These are phyloP conservation scores for Diophrys appendiculata DNA, from an alignment of 73 alveolate genomes.

Conservation along the genomic window DNA sequence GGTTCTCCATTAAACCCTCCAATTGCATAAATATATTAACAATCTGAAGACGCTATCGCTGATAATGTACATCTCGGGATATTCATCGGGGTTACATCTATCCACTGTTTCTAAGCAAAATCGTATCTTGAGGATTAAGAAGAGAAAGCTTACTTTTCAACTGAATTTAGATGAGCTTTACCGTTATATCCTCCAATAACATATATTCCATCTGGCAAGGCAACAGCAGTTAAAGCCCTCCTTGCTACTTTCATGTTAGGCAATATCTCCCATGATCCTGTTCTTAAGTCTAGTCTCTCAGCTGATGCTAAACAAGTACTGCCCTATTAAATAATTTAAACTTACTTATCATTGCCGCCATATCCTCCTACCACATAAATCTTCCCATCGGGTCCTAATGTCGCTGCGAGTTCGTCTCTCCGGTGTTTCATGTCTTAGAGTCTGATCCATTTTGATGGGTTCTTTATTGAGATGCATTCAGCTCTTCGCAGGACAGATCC, in stretches of 20 bases:
- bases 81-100: conserved; percentile 65
- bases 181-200: conserved; percentile 95
- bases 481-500: conserved; percentile 64
- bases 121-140: conserved; percentile 43
- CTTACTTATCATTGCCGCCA: conserved; percentile 58
- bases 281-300: conserved; percentile 67
- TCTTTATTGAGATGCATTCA: too few species aligned
- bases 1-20: conserved; percentile 88
- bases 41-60: conserved; percentile 75
- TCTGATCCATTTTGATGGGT: too few species aligned
- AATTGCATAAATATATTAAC: conserved; percentile 71
- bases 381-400: conserved; percentile 73
- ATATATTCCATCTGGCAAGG: conserved; percentile 88
- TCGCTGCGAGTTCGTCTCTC: conserved; percentile 81
- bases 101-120: conserved; percentile 62
- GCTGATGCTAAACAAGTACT: conserved; percentile 75
- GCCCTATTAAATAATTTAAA: too few species aligned
- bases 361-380: conserved; percentile 90
- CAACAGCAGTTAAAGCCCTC: conserved; percentile 84
- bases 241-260: conserved; percentile 80
- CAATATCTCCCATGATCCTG: conserved; percentile 70
- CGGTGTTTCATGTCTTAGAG: too few species aligned
- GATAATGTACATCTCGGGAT: conserved; percentile 76
- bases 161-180: conserved; percentile 60
- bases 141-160: conserved; percentile 49